Conservation (phyloP, 148 eudicot species). For the Rhododendron mucronatum region DNA sequence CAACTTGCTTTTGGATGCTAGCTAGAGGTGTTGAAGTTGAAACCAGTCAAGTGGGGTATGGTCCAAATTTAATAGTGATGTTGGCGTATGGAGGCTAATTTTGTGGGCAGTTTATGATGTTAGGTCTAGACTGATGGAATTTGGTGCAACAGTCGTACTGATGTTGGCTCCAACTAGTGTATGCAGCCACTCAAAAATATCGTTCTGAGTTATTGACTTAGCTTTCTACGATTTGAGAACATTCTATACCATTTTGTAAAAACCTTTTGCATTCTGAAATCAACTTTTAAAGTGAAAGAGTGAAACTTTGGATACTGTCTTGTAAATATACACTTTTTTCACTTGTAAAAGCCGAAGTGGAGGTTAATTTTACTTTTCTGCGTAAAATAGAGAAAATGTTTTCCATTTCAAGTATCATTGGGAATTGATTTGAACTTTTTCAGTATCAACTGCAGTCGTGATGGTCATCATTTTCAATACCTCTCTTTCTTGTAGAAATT, state of each 20-base stretch:
- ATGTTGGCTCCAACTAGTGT: neutral
- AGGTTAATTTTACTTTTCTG: neutral
- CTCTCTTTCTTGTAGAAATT: neutral
- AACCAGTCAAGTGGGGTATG: neutral
- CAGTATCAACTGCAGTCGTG: neutral
- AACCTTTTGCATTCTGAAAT: neutral
- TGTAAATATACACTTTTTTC: neutral
- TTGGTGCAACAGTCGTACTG: neutral
- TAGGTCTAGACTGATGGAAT: neutral
- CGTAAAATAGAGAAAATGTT: neutral
- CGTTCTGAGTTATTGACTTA: neutral
- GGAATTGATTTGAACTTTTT: neutral
- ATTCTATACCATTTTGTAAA: neutral
- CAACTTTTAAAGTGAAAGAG: neutral
- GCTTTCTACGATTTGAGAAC: neutral
- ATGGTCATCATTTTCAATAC: neutral
- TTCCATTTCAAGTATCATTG: neutral
- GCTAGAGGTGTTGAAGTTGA: neutral
- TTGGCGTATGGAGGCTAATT: neutral
- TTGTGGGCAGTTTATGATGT: neutral
- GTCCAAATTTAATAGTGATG: neutral
- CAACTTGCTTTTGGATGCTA: conserved; percentile 1
- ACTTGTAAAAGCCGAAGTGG: neutral
- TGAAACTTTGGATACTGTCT: neutral
- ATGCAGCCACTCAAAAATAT: neutral